Evolutionary conservation across 2,329 filamentous ascomycete genomes (phyloP).

Genomic region (Curvularia sp.): DNA sequence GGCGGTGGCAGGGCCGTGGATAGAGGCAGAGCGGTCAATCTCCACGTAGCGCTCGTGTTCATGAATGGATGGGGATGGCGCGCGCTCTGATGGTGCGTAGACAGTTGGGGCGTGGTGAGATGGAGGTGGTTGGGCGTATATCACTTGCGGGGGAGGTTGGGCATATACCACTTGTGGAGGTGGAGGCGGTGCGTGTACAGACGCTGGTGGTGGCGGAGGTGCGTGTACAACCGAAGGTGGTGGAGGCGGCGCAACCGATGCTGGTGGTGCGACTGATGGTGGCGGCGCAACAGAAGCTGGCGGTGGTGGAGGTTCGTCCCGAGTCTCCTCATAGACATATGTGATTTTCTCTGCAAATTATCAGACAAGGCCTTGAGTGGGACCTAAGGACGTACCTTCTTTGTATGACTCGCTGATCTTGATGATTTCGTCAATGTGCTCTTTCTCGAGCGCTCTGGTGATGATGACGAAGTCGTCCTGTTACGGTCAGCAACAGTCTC

Average conservation of each 20-base stretch:
- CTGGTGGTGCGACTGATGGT: conserved; percentile 31
- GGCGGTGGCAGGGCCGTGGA: conserved; percentile 57
- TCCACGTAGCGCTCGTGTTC: conserved; percentile 49
- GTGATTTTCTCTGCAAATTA: conserved; percentile 43
- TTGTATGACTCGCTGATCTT: conserved; percentile 79
- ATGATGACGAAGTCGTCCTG: conserved; percentile 83
- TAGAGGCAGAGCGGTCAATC: conserved; percentile 57
- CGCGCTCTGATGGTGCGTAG: conserved; percentile 46
- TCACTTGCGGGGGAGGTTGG: conserved; percentile 28
- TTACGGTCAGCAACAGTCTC: conserved; percentile 37
- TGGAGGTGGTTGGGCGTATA: conserved; percentile 20
- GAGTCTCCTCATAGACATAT: conserved; percentile 46
- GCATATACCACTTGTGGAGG: conserved; percentile 31
- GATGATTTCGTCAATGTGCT: conserved; percentile 90
- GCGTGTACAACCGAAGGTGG: conserved; percentile 25
- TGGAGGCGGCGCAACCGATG: conserved; percentile 27
- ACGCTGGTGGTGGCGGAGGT: conserved; percentile 29
- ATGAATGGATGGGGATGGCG: conserved; percentile 43
- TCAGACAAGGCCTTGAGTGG: conserved; percentile 4
- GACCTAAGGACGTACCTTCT: conserved; percentile 49
- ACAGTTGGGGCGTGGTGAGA: conserved; percentile 37
- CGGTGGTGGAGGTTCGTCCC: conserved; percentile 23
- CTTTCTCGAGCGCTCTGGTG: conserved; percentile 82
- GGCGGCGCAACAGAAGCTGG: conserved; percentile 28
- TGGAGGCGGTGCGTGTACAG: conserved; percentile 28